A percentile compares a stretch with the other conserved stretches of the same genome.
Conservation (phyloP, 345 rosid species). For the Euphorbia tirucalli region DNA sequence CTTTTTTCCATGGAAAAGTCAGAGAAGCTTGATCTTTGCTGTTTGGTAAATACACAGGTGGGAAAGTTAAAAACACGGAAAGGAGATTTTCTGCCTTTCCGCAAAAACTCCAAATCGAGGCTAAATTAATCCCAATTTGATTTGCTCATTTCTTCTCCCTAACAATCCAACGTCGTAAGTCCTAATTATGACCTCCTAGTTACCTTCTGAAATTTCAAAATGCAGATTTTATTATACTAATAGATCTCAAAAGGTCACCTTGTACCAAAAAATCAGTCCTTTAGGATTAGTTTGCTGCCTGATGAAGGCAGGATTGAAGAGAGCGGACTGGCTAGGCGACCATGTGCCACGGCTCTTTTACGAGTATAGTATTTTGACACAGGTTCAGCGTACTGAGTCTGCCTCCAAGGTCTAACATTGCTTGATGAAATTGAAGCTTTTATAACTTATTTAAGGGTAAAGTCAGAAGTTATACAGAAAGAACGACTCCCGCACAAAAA, state of each 20-base stretch:
- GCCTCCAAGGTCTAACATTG: no score
- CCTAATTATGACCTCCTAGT: slow-evolving; percentile 22
- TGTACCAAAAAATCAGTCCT: slow-evolving; percentile 76
- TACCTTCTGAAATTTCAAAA: slow-evolving; percentile 22
- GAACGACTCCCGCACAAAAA: no score
- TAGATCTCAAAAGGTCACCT: slow-evolving; percentile 51
- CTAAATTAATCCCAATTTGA: not conserved
- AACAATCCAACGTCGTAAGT: not conserved
- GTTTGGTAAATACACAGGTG: no score
- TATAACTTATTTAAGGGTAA: slow-evolving; percentile 40
- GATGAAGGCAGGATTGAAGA: slow-evolving; percentile 48
- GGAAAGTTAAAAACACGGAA: no score
- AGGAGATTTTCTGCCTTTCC: no score
- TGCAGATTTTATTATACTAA: slow-evolving; percentile 57
- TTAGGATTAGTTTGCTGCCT: slow-evolving; percentile 59
- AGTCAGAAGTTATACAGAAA: no score
- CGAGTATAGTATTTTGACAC: no score
- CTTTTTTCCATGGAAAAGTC: no score
- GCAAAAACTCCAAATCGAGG: not conserved
- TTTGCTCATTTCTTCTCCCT: not conserved
- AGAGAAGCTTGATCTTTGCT: no score
- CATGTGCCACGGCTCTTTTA: no score
- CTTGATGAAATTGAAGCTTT: slow-evolving; percentile 53
- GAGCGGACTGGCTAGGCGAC: no score
- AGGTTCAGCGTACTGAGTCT: no score